Evolutionary conservation across 805 yeast genomes (phyloP).

Genomic region (Candida nemodendra): DNA sequence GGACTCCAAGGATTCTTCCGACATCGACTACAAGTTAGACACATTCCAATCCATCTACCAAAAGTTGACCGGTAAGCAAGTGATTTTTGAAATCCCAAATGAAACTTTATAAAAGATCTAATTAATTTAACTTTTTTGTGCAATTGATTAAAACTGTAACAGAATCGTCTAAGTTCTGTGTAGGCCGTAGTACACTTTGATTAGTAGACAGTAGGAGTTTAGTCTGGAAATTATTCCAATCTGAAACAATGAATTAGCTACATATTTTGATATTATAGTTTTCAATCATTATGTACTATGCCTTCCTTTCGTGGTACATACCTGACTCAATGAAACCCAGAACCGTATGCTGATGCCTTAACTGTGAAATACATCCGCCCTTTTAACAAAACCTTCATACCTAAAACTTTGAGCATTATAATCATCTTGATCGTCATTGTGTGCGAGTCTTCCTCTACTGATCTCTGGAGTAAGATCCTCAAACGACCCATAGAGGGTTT

Average conservation of each 20-base stretch:
- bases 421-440: constrained; percentile 5
- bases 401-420: constrained; percentile 11
- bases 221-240: no score
- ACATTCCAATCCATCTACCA: constrained; percentile 98
- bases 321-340: no score
- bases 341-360: neutral
- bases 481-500: constrained; percentile 6
- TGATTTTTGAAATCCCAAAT: constrained; percentile 90
- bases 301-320: no score
- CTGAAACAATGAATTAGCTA: no score
- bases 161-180: no score
- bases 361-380: constrained; percentile 15
- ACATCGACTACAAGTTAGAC: constrained; percentile 98
- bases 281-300: no score
- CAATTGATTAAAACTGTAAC: no score
- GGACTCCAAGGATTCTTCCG: constrained; percentile 95
- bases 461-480: neutral
- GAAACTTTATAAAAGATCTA: constrained; percentile 40
- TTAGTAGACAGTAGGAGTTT: no score
- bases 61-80: constrained; percentile 99
- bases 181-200: no score
- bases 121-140: constrained; percentile 8
- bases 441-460: neutral
- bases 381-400: constrained; percentile 18
- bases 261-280: no score